A percentile compares a stretch with the other conserved stretches of the same genome.
Conservation (phyloP, 75 land plant genomes). For the Picea glauca region DNA sequence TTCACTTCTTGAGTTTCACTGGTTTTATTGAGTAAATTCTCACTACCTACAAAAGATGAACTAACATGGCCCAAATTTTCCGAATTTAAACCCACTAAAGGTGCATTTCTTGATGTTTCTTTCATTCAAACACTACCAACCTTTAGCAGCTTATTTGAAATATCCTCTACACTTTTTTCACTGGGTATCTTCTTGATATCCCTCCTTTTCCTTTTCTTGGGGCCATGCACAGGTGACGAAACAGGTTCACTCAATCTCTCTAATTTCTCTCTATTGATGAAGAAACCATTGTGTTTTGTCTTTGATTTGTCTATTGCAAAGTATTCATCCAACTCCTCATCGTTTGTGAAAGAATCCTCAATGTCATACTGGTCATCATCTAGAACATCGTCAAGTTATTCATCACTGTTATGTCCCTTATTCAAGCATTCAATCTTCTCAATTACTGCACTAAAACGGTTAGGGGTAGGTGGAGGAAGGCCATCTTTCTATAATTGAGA, state of each 20-base stretch:
- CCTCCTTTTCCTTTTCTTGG: constrained; percentile 61
- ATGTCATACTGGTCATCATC: constrained; percentile 98
- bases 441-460: too few relatives aligned
- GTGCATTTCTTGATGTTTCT: constrained; percentile 22
- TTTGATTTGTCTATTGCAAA: constrained; percentile 81
- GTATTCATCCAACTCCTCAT: constrained; percentile 92
- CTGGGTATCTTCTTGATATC: constrained; percentile 24
- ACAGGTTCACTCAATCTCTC: constrained; percentile 34
- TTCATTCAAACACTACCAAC: constrained; percentile 21
- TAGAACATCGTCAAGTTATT: constrained; percentile 61
- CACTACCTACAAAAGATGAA: constrained; percentile 3
- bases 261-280: constrained; percentile 83
- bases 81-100: constrained; percentile 12
- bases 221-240: constrained; percentile 19
- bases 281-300: constrained; percentile 59
- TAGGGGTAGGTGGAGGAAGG: too few relatives aligned
- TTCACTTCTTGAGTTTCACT: constrained; percentile 16
- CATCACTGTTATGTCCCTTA: constrained; percentile 74
- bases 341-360: constrained; percentile 98
- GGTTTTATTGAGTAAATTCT: background rate
- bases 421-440: too few relatives aligned
- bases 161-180: constrained; percentile 15
- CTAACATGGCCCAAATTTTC: background rate
- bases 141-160: constrained; percentile 30
- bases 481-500: too few relatives aligned